Conservation (phyloP, 768 basidiomycete species). For the Russula earlei region DNA sequence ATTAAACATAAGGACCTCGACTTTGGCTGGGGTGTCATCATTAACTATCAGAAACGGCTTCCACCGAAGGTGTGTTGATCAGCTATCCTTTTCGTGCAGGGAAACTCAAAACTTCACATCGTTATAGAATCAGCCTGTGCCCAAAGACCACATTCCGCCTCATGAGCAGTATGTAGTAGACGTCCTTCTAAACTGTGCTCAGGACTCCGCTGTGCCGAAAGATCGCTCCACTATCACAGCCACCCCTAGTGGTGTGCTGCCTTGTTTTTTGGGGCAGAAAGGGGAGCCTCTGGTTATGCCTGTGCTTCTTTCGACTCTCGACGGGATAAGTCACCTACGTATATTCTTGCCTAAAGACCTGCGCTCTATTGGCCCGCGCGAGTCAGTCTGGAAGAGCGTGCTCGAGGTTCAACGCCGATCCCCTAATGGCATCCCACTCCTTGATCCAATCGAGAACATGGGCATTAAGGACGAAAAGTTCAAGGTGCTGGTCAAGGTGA, state of each 20-base stretch:
- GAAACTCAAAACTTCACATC: neutral
- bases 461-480: slow-evolving; percentile 93
- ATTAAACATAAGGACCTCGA: slow-evolving; percentile 79
- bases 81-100: neutral
- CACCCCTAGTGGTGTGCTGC: slow-evolving; percentile 62
- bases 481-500: slow-evolving; percentile 71
- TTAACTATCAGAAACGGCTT: slow-evolving; percentile 83
- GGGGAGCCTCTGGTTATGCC: slow-evolving; percentile 83
- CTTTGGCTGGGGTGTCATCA: slow-evolving; percentile 94
- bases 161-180: slow-evolving; percentile 92
- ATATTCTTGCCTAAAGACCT: slow-evolving; percentile 87
- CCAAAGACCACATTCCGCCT: slow-evolving; percentile 62
- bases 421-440: slow-evolving; percentile 73
- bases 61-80: slow-evolving; percentile 56
- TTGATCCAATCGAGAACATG: slow-evolving; percentile 94
- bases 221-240: slow-evolving; percentile 45
- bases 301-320: slow-evolving; percentile 76
- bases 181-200: slow-evolving; percentile 75
- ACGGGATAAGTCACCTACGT: slow-evolving; percentile 79
- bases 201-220: slow-evolving; percentile 50
- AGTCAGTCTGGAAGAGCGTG: slow-evolving; percentile 84
- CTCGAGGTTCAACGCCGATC: slow-evolving; percentile 86
- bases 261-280: slow-evolving; percentile 62
- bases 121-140: slow-evolving; percentile 53
- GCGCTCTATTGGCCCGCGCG: slow-evolving; percentile 61